Evolutionary conservation across 306 rosid species (phyloP).

Genomic region (Ziziphus jujuba): DNA sequence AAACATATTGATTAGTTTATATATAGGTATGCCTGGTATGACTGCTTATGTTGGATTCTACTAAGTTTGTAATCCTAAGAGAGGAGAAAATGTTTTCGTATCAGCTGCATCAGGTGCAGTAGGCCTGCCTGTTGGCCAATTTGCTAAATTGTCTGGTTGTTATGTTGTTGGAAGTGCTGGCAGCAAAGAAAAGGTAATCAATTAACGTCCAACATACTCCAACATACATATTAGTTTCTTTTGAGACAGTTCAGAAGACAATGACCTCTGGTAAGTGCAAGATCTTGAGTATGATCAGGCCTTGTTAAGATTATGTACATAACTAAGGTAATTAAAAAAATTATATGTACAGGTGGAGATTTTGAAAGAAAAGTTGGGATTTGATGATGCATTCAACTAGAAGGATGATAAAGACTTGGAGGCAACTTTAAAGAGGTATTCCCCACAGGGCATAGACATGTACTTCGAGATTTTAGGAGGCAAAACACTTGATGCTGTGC

Average conservation of each 20-base stretch:
- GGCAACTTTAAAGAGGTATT: background rate
- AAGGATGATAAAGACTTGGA: background rate
- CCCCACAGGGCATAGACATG: background rate
- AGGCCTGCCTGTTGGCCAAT: background rate
- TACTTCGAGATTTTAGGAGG: background rate
- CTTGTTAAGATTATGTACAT: too few species aligned
- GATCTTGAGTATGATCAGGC: too few species aligned
- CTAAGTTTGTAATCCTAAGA: background rate
- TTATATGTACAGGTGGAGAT: background rate
- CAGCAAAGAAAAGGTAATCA: background rate
- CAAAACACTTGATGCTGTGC: background rate
- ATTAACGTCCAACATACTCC: too few species aligned
- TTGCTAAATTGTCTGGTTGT: background rate
- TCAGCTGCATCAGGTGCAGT: background rate
- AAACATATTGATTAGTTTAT: background rate
- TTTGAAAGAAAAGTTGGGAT: background rate
- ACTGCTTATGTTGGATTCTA: background rate
- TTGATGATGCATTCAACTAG: background rate
- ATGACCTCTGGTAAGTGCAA: too few species aligned
- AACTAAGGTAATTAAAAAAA: too few species aligned
- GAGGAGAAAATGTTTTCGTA: background rate
- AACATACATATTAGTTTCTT: too few species aligned
- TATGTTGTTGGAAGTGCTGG: background rate
- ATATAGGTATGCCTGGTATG: background rate
- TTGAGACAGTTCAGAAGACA: too few species aligned